A percentile compares a stretch with the other conserved stretches of the same genome.
Evolutionary conservation across 208 protist genomes (phyloP).

Genomic region (Trypanosoma avium): DNA sequence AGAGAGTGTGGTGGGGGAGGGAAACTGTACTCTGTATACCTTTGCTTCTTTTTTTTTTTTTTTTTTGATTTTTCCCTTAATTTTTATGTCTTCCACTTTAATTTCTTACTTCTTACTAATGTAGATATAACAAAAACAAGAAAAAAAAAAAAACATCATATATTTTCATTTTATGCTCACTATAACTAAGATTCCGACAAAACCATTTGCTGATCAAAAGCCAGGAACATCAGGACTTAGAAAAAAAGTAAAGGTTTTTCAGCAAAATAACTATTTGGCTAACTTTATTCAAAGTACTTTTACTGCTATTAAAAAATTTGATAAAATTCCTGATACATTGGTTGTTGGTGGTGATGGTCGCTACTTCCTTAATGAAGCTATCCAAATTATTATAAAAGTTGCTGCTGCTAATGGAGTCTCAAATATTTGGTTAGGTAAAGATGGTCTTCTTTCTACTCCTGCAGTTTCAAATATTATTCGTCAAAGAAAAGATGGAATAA

Average conservation of each 20-base stretch:
- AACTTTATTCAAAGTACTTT: conserved; percentile 98
- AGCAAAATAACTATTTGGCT: conserved; percentile 92
- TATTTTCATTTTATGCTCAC: conserved; percentile 7
- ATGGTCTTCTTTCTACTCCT: conserved; percentile 96
- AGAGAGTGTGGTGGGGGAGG: neutral
- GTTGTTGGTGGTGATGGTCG: conserved; percentile 97
- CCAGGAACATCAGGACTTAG: conserved; percentile 96
- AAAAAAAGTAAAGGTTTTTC: conserved; percentile 94
- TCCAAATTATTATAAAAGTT: conserved; percentile 95
- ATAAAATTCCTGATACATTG: conserved; percentile 63
- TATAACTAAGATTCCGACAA: conserved; percentile 37
- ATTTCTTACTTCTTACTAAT: too few species aligned
- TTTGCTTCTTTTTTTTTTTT: conserved; percentile 11
- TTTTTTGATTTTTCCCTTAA: neutral
- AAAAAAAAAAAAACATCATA: too few species aligned
- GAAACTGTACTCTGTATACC: neutral
- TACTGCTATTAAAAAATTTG: conserved; percentile 74
- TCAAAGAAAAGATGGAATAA: conserved; percentile 48
- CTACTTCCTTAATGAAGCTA: conserved; percentile 91
- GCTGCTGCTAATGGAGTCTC: conserved; percentile 92
- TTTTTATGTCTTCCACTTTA: neutral
- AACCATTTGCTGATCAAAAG: conserved; percentile 89
- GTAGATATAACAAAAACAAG: too few species aligned
- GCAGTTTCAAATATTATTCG: conserved; percentile 95
- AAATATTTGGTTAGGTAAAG: conserved; percentile 86